Percentiles rank a stretch among this genome's conserved stretches.
phyloP scores from a whole-genome alignment of 2,329 filamentous ascomycete species.

The Aulographum hederae region DNA sequence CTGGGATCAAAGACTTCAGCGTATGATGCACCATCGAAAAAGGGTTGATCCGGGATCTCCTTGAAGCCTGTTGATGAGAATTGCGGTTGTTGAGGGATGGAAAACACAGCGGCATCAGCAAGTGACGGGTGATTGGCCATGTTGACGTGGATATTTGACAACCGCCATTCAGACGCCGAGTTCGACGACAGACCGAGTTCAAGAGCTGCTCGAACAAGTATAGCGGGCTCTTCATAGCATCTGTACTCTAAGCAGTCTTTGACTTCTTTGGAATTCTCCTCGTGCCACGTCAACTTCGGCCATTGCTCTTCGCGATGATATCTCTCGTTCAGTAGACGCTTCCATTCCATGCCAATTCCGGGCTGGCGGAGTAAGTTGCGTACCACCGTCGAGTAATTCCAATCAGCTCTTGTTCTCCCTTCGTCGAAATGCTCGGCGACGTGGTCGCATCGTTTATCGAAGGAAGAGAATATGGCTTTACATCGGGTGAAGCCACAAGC shows the following conservation, averaged over 20 bases:
- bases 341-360: not conserved
- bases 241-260: not conserved
- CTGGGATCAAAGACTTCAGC: no score
- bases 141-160: no score
- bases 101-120: no score
- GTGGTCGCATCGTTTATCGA: conserved; percentile 20
- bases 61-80: no score
- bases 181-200: not conserved
- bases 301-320: not conserved
- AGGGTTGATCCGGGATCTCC: no score
- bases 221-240: not conserved
- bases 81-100: no score
- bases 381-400: conserved; percentile 20
- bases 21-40: no score
- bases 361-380: conserved; percentile 16
- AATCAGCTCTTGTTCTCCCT: conserved; percentile 14
- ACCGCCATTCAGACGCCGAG: no score
- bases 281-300: not conserved
- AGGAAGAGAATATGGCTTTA: conserved; percentile 8
- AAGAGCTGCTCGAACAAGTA: not conserved
- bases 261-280: not conserved
- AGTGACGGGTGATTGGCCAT: no score
- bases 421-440: conserved; percentile 21
- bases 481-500: conserved; percentile 17
- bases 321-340: not conserved